Evolutionary conservation across 768 basidiomycete species (phyloP).

Genomic region (Collybia mongolica): DNA sequence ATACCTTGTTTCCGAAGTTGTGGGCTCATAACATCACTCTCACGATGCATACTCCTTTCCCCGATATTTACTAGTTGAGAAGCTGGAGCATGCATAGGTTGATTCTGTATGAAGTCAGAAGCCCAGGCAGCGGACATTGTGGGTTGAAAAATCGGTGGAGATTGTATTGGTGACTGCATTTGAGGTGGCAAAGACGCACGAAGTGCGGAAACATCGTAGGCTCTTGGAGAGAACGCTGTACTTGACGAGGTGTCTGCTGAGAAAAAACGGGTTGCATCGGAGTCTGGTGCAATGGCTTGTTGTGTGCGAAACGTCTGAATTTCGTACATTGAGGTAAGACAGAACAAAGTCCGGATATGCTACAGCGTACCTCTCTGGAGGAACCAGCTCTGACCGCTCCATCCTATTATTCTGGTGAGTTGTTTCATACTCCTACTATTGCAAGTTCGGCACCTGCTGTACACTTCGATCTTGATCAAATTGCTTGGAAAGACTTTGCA

Average conservation of each 20-base stretch:
- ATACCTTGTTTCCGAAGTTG: no score
- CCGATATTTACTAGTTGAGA: not conserved
- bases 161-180: conserved; percentile 15
- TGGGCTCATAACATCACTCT: not conserved
- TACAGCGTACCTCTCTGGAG: conserved; percentile 54
- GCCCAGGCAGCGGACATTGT: conserved; percentile 52
- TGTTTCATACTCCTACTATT: conserved; percentile 7
- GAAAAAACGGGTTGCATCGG: conserved; percentile 76
- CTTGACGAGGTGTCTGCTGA: conserved; percentile 34
- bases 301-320: conserved; percentile 59
- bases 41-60: conserved; percentile 2
- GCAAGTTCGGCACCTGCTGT: conserved; percentile 58
- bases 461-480: conserved; percentile 78
- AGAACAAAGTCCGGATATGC: not conserved
- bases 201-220: conserved; percentile 64
- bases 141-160: conserved; percentile 21
- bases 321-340: conserved; percentile 1
- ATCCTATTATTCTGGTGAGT: conserved; percentile 46
- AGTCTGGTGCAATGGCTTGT: conserved; percentile 38
- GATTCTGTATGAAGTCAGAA: conserved; percentile 53
- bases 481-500: conserved; percentile 76
- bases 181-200: conserved; percentile 43
- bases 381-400: conserved; percentile 57
- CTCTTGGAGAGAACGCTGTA: conserved; percentile 22
- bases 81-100: conserved; percentile 15